These are phyloP conservation scores for Fusarium verticillioides DNA, from an alignment of 2,329 filamentous ascomycete species.

Conservation along the genomic window DNA sequence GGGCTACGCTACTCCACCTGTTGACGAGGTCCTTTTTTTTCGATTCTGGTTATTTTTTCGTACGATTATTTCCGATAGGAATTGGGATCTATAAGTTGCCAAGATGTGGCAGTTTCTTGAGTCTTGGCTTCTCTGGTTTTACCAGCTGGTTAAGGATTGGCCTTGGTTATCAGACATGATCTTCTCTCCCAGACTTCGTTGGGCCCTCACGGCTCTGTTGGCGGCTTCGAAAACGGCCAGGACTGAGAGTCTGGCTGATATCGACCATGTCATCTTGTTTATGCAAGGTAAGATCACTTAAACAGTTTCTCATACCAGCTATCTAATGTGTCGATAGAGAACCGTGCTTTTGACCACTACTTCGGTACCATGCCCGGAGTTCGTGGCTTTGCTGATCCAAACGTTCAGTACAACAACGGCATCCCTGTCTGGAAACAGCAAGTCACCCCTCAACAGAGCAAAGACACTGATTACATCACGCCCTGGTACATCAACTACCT, in stretches of 20 bases:
- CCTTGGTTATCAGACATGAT: slow-evolving; percentile 8
- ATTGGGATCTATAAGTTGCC: neutral
- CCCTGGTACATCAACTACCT: slow-evolving; percentile 66
- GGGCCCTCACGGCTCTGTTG: neutral
- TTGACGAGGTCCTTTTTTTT: neutral
- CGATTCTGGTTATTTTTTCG: neutral
- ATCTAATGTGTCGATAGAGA: neutral
- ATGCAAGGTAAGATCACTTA: neutral
- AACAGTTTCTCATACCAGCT: accelerated
- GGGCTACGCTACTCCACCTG: neutral
- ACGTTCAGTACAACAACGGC: slow-evolving; percentile 1
- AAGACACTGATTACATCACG: slow-evolving; percentile 1
- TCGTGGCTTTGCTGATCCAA: slow-evolving; percentile 17
- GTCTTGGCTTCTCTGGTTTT: neutral
- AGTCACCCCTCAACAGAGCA: neutral
- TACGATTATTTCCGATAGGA: neutral
- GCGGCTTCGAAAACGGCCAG: neutral
- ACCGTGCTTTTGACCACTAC: slow-evolving; percentile 20
- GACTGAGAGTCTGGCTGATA: slow-evolving; percentile 4
- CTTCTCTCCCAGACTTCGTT: neutral
- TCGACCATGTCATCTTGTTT: slow-evolving; percentile 11
- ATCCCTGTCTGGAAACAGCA: slow-evolving; percentile 10
- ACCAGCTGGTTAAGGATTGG: neutral
- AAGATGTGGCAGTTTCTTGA: slow-evolving; percentile 6
- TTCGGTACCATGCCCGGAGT: slow-evolving; percentile 21